Conservation (phyloP, 1,284 basidiomycete genomes). For the Porodaedalea pini region DNA sequence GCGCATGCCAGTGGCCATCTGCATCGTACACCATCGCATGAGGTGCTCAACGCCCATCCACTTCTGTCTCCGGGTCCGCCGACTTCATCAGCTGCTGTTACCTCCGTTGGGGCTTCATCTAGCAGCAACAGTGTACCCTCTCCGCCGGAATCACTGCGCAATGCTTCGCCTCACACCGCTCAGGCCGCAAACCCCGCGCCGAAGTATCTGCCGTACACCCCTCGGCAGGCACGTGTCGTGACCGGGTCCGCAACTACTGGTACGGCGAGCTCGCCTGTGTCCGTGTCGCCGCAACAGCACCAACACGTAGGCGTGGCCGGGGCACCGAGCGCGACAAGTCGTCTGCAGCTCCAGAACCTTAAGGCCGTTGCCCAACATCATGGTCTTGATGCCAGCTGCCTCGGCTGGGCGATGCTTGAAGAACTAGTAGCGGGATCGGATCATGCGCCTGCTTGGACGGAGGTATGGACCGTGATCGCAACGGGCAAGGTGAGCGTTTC, state of each 20-base stretch:
- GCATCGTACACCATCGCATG: conserved; percentile 46
- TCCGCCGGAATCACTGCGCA: conserved; percentile 34
- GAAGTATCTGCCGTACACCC: conserved; percentile 55
- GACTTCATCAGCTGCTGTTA: conserved; percentile 19
- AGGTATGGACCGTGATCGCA: conserved; percentile 66
- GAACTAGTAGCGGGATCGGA: conserved; percentile 67
- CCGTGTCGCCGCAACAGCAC: conserved; percentile 28
- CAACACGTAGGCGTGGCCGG: conserved; percentile 32
- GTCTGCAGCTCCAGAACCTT: conserved; percentile 74
- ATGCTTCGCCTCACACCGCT: background rate
- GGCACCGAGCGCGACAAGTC: conserved; percentile 50
- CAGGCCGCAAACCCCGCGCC: conserved; percentile 25
- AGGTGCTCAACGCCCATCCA: conserved; percentile 58
- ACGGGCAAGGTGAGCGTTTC: conserved; percentile 59
- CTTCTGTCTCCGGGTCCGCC: conserved; percentile 47
- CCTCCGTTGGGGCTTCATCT: conserved; percentile 24
- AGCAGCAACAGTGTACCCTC: conserved; percentile 13
- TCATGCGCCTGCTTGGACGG: conserved; percentile 64
- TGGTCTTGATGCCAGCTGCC: conserved; percentile 63
- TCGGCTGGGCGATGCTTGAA: conserved; percentile 85
- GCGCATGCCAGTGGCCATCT: conserved; percentile 28
- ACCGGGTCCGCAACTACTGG: conserved; percentile 50
- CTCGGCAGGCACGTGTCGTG: conserved; percentile 45
- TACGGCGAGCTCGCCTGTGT: conserved; percentile 38
- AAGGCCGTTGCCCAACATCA: conserved; percentile 77